phyloP scores from a whole-genome alignment of 2,329 filamentous ascomycete genomes.

The Sphaerostilbella broomeana region DNA sequence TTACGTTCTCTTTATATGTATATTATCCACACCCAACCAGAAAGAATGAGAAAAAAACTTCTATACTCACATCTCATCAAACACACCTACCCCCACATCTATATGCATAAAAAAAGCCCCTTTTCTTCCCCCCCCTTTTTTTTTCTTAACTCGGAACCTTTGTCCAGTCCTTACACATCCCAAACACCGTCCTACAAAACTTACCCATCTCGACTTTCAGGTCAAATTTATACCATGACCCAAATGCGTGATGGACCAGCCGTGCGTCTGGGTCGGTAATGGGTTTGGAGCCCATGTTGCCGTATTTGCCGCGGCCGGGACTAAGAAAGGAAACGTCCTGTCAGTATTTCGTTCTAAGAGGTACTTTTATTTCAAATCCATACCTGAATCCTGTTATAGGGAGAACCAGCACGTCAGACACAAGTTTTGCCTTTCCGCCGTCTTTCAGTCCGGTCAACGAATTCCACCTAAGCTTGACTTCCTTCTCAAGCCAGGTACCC shows the following conservation, averaged over 20 bases:
- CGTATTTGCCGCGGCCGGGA: conserved; percentile 19
- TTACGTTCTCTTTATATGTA: too few species aligned
- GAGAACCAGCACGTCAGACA: conserved; percentile 18
- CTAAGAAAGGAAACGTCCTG: conserved; percentile 5
- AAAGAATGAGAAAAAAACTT: too few species aligned
- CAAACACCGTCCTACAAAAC: conserved; percentile 20
- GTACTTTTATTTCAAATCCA: too few species aligned
- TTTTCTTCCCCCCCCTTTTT: too few species aligned
- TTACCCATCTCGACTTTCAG: conserved; percentile 19
- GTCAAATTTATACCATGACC: conserved; percentile 19
- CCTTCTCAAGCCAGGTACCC: conserved; percentile 16
- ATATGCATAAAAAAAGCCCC: too few species aligned
- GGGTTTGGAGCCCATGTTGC: conserved; percentile 21
- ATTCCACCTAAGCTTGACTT: conserved; percentile 19
- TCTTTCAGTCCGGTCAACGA: conserved; percentile 18
- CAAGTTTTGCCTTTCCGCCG: conserved; percentile 18
- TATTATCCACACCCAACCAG: too few species aligned
- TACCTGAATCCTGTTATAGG: conserved; percentile 22
- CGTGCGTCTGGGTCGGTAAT: conserved; percentile 18
- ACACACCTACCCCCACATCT: too few species aligned
- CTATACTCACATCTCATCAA: too few species aligned
- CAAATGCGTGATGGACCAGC: conserved; percentile 18
- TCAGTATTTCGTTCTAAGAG: too few species aligned
- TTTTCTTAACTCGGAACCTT: too few species aligned
- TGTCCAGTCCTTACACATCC: conserved; percentile 18